These are phyloP conservation scores for Citrullus colocynthis DNA, from an alignment of 306 rosid genomes.

Conservation along the genomic window DNA sequence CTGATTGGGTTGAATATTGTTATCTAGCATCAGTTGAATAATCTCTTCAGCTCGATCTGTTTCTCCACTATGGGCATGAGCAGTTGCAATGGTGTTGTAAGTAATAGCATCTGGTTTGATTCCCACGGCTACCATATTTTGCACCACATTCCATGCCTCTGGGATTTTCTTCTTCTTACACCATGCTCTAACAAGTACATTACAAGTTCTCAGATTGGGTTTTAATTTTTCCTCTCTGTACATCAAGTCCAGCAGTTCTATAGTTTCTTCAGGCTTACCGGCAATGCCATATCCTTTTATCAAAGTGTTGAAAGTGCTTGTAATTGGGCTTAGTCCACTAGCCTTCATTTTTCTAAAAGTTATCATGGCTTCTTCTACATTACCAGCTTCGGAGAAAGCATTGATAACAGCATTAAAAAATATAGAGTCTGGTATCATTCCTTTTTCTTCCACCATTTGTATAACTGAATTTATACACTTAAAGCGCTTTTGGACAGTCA, in stretches of 20 bases:
- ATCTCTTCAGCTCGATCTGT: conserved; percentile 40
- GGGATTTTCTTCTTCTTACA: conserved; percentile 27
- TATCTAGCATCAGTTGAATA: conserved; percentile 46
- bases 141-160: conserved; percentile 54
- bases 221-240: conserved; percentile 28
- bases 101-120: conserved; percentile 51
- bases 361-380: conserved; percentile 49
- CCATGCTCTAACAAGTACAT: conserved; percentile 52
- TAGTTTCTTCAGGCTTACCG: conserved; percentile 47
- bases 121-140: conserved; percentile 35
- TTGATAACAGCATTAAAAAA: conserved; percentile 50
- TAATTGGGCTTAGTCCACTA: conserved; percentile 38
- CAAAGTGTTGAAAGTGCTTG: conserved; percentile 45
- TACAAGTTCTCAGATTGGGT: conserved; percentile 58
- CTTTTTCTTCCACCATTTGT: conserved; percentile 44
- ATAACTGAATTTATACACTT: conserved; percentile 32
- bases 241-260: conserved; percentile 45
- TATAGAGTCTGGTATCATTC: conserved; percentile 47
- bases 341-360: conserved; percentile 43
- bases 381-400: conserved; percentile 58
- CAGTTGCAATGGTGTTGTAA: conserved; percentile 50
- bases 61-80: conserved; percentile 49
- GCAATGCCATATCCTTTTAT: conserved; percentile 66
- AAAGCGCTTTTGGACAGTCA: conserved; percentile 49
- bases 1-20: conserved; percentile 40